These are phyloP conservation scores for Coniochaeta prunicola DNA, from an alignment of 2,329 filamentous ascomycete species.

Conservation along the genomic window DNA sequence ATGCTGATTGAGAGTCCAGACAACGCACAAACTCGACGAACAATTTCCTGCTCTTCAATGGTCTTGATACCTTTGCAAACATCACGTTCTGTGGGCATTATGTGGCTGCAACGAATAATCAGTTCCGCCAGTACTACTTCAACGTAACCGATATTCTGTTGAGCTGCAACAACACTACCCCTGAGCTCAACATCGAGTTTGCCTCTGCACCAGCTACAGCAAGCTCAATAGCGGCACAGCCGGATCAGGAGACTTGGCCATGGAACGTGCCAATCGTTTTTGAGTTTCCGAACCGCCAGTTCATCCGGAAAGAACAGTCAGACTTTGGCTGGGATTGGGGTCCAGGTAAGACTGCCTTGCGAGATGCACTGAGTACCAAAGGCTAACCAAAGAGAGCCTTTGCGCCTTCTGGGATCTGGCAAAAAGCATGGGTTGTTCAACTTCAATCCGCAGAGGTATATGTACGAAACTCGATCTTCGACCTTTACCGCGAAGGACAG, in stretches of 20 bases:
- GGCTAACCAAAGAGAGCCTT: conserved; percentile 23
- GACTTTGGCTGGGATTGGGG: conserved; percentile 63
- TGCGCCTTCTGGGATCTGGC: conserved; percentile 56
- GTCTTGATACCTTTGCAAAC: conserved; percentile 53
- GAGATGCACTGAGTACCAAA: too few relatives aligned
- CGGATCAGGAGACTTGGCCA: conserved; percentile 44
- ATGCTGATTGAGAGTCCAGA: neutral
- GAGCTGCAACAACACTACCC: conserved; percentile 26
- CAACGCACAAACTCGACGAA: conserved; percentile 20
- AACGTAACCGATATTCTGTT: conserved; percentile 41
- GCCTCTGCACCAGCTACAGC: conserved; percentile 41
- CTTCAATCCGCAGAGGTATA: conserved; percentile 6
- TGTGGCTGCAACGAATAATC: conserved; percentile 52
- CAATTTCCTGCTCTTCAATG: conserved; percentile 54
- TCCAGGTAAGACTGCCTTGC: too few relatives aligned
- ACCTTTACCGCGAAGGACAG: conserved; percentile 52
- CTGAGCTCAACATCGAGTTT: conserved; percentile 44
- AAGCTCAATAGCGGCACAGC: conserved; percentile 40
- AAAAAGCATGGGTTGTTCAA: conserved; percentile 36
- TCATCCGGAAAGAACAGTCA: conserved; percentile 53
- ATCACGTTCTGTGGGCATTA: conserved; percentile 46
- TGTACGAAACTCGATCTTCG: conserved; percentile 37
- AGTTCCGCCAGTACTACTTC: conserved; percentile 56
- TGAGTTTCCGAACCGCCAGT: conserved; percentile 46
- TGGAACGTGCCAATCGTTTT: conserved; percentile 35